A percentile compares a stretch with the other conserved stretches of the same genome.
phyloP scores from a whole-genome alignment of 768 basidiomycete species.

The Leccinum subgranulosum region DNA sequence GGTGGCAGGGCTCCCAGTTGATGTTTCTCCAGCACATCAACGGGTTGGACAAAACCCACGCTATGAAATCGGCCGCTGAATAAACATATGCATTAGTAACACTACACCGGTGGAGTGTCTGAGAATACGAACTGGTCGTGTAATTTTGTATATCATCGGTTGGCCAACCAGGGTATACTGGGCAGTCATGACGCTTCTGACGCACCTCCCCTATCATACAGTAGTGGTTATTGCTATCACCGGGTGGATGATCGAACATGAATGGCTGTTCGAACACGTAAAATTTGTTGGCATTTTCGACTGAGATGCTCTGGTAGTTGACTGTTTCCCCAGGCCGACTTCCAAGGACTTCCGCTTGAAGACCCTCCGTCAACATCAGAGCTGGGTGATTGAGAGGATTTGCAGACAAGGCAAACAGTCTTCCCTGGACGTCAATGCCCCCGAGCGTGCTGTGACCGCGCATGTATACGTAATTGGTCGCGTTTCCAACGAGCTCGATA shows the following conservation, averaged over 20 bases:
- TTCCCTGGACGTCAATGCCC: slow-evolving; percentile 10
- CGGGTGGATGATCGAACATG: neutral
- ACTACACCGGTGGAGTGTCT: too few species aligned
- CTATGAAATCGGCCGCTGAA: neutral
- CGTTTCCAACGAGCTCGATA: slow-evolving; percentile 2
- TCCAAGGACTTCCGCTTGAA: neutral
- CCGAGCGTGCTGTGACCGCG: slow-evolving; percentile 10
- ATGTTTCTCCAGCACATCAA: slow-evolving; percentile 1
- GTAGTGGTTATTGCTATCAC: neutral
- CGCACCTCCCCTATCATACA: slow-evolving; percentile 6
- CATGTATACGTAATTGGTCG: slow-evolving; percentile 6
- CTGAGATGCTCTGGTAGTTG: slow-evolving; percentile 4
- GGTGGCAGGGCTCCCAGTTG: neutral
- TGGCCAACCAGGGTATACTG: slow-evolving; percentile 2
- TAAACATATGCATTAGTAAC: too few species aligned
- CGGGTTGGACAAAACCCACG: neutral
- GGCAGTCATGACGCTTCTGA: slow-evolving; percentile 8
- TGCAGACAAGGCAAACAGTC: neutral
- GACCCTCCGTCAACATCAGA: neutral
- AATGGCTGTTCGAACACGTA: slow-evolving; percentile 7
- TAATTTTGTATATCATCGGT: neutral
- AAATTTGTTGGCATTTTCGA: neutral
- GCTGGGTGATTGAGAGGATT: neutral
- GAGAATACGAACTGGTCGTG: slow-evolving; percentile 1
- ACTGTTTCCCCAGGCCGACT: neutral